Percentiles rank a stretch among this genome's conserved stretches.
phyloP scores from a whole-genome alignment of 2,329 filamentous ascomycete species.

The Fusarium annulatum region DNA sequence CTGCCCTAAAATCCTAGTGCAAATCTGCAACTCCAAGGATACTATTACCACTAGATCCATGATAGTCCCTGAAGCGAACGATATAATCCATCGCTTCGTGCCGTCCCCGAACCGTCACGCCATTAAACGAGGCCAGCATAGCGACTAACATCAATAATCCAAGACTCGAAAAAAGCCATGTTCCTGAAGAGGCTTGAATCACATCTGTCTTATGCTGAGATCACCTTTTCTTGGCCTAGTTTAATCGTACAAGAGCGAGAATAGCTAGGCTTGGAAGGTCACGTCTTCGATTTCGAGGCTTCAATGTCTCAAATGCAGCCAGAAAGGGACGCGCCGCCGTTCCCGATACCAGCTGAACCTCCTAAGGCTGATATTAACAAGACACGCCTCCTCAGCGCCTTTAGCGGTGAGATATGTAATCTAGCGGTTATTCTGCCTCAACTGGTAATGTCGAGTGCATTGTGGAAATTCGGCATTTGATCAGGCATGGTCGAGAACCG shows the following conservation, averaged over 20 bases:
- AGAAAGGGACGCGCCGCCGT: conserved; percentile 22
- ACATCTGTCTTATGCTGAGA: neutral
- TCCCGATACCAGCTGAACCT: conserved; percentile 26
- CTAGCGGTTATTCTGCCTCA: neutral
- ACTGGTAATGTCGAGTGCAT: neutral
- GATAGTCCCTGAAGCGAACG: conserved; percentile 27
- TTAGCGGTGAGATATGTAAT: neutral
- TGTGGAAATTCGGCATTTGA: conserved; percentile 10
- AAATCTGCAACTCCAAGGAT: conserved; percentile 32
- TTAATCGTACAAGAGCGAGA: neutral
- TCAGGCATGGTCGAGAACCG: conserved; percentile 19
- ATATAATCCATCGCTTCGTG: neutral
- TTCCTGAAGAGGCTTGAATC: conserved; percentile 19
- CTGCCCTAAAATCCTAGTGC: conserved; percentile 7
- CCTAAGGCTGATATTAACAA: neutral
- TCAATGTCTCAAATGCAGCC: conserved; percentile 20
- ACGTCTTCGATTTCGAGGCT: conserved; percentile 15
- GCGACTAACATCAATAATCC: conserved; percentile 1
- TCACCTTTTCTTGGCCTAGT: neutral
- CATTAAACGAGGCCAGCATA: neutral
- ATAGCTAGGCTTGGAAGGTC: neutral
- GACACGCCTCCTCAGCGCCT: neutral
- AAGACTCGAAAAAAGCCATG: conserved; percentile 3
- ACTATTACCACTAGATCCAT: conserved; percentile 13
- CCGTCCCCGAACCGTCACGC: conserved; percentile 3